phyloP scores from a whole-genome alignment of 345 rosid species.

The Sonneratia alba region DNA sequence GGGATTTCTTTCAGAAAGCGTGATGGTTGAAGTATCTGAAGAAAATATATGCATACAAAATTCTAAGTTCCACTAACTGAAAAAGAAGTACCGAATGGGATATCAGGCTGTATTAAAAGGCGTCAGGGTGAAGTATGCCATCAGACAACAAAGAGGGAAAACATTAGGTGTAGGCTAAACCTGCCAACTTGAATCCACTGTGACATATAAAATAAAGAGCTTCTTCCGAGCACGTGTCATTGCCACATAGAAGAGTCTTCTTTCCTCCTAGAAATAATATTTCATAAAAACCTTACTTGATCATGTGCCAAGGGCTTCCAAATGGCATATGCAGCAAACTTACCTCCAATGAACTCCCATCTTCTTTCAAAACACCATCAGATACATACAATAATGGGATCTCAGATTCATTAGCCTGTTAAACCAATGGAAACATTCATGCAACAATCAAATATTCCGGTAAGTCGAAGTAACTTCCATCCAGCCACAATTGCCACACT shows the following conservation, averaged over 20 bases:
- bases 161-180: constrained; percentile 27
- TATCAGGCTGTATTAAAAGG: background rate
- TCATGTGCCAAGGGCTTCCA: background rate
- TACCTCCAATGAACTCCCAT: constrained; percentile 66
- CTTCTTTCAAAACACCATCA: constrained; percentile 37
- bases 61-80: background rate
- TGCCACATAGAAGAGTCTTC: constrained; percentile 86
- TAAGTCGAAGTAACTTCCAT: constrained; percentile 45
- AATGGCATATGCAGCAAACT: constrained; percentile 7
- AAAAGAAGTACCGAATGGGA: background rate
- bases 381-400: constrained; percentile 77
- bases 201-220: constrained; percentile 63
- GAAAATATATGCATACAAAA: constrained; percentile 14
- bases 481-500: background rate
- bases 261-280: constrained; percentile 58
- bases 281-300: background rate
- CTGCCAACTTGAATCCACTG: constrained; percentile 93
- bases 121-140: background rate
- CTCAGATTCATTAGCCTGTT: constrained; percentile 89
- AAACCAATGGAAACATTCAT: background rate
- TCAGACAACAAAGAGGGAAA: constrained; percentile 7
- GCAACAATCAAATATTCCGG: background rate
- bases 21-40: constrained; percentile 86
- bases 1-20: constrained; percentile 94
- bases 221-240: constrained; percentile 92